A percentile compares a stretch with the other conserved stretches of the same genome.
Evolutionary conservation across 225 moss, liverwort and hornwort genomes (phyloP).

Genomic region (Bryoerythrophyllum caledonicum): DNA sequence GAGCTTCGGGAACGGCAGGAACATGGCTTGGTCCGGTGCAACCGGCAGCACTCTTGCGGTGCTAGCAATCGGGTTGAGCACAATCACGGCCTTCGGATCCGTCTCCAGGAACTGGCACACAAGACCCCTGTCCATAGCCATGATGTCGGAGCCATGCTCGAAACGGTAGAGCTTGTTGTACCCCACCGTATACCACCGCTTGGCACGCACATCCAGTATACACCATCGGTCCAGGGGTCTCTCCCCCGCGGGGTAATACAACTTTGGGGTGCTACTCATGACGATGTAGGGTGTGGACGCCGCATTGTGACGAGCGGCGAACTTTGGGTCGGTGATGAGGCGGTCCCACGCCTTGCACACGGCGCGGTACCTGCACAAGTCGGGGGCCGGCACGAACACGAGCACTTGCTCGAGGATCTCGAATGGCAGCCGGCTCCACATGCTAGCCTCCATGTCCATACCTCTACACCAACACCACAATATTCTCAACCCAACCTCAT

Average conservation of each 20-base stretch:
- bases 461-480: too few species aligned
- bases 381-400: not conserved
- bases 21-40: not conserved
- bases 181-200: not conserved
- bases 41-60: not conserved
- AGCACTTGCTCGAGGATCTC: not conserved
- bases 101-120: slow-evolving; percentile 1
- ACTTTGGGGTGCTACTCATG: not conserved
- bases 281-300: not conserved
- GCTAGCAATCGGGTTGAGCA: not conserved
- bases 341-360: not conserved
- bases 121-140: not conserved
- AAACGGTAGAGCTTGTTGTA: not conserved
- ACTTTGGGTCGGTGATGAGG: not conserved
- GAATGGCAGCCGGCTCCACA: not conserved
- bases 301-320: not conserved
- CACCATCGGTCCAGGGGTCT: not conserved
- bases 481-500: too few species aligned
- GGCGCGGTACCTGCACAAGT: not conserved
- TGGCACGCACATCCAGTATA: not conserved
- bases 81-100: not conserved
- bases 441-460: not conserved
- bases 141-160: not conserved
- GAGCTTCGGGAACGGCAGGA: not conserved
- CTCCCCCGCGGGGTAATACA: too few species aligned